phyloP scores from a whole-genome alignment of 306 rosid species.

The Canavalia gladiata region DNA sequence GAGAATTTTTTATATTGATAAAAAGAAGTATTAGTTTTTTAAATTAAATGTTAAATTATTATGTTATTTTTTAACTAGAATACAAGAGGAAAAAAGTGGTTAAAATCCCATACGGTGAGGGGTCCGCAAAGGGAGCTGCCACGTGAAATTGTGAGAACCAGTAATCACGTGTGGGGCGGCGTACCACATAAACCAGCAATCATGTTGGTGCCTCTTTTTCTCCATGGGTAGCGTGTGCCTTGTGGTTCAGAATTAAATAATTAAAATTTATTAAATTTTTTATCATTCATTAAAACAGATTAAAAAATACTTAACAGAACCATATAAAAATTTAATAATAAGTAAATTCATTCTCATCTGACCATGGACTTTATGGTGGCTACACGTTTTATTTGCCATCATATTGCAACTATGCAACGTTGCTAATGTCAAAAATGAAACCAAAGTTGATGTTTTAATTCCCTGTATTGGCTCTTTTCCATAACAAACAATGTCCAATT shows the following conservation, averaged over 20 bases:
- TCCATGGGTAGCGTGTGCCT: conserved; percentile 9
- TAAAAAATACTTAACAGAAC: neutral
- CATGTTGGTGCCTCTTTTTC: neutral
- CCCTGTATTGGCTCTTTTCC: conserved; percentile 14
- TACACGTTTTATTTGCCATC: conserved; percentile 17
- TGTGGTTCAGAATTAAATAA: neutral
- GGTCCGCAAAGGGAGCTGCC: neutral
- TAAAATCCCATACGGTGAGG: no score
- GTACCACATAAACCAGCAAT: neutral
- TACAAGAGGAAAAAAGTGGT: neutral
- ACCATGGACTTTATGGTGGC: conserved; percentile 7
- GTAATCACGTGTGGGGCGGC: conserved; percentile 44
- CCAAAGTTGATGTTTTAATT: conserved; percentile 4
- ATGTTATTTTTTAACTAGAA: neutral
- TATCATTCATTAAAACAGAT: no score
- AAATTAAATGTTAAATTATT: neutral
- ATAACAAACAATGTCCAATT: conserved; percentile 32
- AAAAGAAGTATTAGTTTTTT: no score
- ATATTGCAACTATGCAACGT: neutral
- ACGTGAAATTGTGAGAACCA: conserved; percentile 23
- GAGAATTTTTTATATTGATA: no score
- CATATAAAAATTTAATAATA: neutral
- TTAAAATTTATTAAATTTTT: no score
- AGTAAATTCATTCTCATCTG: neutral
- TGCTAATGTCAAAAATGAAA: conserved; percentile 3